A percentile compares a stretch with the other conserved stretches of the same genome.
Conservation (phyloP, 306 rosid species). For the Leucaena leucocephala region DNA sequence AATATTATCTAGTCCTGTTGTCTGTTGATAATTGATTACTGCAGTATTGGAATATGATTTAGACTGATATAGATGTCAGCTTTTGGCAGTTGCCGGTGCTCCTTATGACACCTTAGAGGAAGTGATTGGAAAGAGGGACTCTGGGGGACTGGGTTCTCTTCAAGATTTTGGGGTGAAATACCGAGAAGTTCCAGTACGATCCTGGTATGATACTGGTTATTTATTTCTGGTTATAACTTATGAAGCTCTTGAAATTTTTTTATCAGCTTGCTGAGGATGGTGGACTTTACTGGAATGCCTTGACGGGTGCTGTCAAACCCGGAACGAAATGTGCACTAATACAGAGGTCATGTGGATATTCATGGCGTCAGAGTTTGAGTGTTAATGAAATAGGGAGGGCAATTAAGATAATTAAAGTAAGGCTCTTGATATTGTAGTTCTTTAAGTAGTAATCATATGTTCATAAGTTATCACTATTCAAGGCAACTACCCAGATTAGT, state of each 20-base stretch:
- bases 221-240: conserved; percentile 27
- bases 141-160: conserved; percentile 82
- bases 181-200: conserved; percentile 87
- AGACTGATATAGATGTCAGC: conserved; percentile 70
- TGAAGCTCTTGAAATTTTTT: conserved; percentile 23
- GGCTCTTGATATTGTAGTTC: conserved; percentile 29
- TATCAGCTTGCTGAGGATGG: conserved; percentile 80
- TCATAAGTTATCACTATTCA: conserved; percentile 4
- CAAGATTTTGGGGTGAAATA: conserved; percentile 87
- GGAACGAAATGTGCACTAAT: conserved; percentile 78
- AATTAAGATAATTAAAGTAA: conserved; percentile 76
- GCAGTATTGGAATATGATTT: conserved; percentile 37
- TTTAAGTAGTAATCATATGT: conserved; percentile 3
- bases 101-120: conserved; percentile 96
- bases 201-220: conserved; percentile 35
- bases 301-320: conserved; percentile 67
- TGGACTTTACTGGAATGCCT: conserved; percentile 78
- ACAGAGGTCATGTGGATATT: conserved; percentile 95
- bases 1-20: conserved; percentile 20
- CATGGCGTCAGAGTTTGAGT: conserved; percentile 93
- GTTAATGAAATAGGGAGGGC: conserved; percentile 74
- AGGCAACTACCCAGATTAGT: background rate
- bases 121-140: conserved; percentile 91
- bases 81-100: conserved; percentile 97
- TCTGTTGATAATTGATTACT: conserved; percentile 10